Evolutionary conservation across 345 rosid species (phyloP), one percentile per base, ranked within the genome.

Genomic region (Aethionema arabicum): DNA sequence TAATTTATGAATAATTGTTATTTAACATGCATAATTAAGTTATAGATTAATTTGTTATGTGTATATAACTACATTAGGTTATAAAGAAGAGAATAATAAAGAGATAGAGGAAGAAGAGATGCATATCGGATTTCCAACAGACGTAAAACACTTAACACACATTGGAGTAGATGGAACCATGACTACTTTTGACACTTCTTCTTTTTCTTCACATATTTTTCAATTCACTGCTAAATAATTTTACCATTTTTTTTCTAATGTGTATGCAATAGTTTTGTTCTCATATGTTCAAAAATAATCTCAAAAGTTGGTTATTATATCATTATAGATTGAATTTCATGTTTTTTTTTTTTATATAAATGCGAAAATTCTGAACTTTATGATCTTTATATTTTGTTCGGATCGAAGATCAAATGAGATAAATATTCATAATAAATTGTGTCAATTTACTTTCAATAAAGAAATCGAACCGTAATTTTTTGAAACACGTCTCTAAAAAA

Each of bases 101-200:
- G 65, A 56, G 79, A 21, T 21, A 21, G 27, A 21, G 27, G 27
- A 78, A 42, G 46, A 4, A 8, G 84, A 77, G 48, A 78, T 88
- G 74, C 79, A 86, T 51, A 88, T 88, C 7, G 93, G 96, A 15
- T 56, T 65, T 13, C 96, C 96, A 6, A 88, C 93, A 38, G 90
- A 88, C 71, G 96, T 85, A 80, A 88, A 84, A 69, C 96, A 88
- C 68, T 74, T 88, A 73, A 82, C 85, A 13, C 96, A 88, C 72
- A 85, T 88, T 13, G 96, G 96, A 63, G 72, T 80, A 66, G 93
- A 82, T 63, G 93, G 86, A 21, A 63, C 67, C 42, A 67, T 76
- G 61, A 75, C 76, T 40, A 71, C 48, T 36, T 71, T 63, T 16
- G 70, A 57, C 16, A 14, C 64, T 31, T 1, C 61, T 10, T 60